These are phyloP conservation scores for Lablab purpureus DNA, from an alignment of 306 rosid species.

Conservation along the genomic window DNA sequence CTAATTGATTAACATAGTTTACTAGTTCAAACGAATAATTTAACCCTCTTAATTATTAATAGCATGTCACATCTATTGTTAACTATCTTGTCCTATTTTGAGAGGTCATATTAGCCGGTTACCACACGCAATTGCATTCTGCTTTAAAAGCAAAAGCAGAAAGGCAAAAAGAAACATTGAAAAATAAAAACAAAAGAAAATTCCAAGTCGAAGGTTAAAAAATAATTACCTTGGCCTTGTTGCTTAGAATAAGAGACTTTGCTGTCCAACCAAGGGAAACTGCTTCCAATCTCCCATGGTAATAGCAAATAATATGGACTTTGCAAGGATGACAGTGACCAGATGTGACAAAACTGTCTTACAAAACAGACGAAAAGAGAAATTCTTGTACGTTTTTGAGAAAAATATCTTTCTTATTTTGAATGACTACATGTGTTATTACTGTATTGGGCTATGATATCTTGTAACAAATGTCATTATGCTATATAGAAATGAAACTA, in stretches of 20 bases:
- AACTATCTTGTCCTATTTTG: slow-evolving; percentile 1
- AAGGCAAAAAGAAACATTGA: neutral
- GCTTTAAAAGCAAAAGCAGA: neutral
- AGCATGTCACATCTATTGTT: neutral
- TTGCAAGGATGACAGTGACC: slow-evolving; percentile 3
- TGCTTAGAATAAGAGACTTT: neutral
- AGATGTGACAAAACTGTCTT: neutral
- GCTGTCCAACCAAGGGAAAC: slow-evolving; percentile 46
- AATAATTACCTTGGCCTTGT: neutral
- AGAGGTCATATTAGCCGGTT: slow-evolving; percentile 5
- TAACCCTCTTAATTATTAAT: slow-evolving; percentile 1
- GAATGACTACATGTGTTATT: neutral
- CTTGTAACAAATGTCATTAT: no score
- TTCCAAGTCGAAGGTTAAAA: slow-evolving; percentile 31
- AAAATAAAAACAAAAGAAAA: neutral
- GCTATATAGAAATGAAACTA: neutral
- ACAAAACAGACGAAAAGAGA: slow-evolving; percentile 7
- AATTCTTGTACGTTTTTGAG: neutral
- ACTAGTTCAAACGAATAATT: neutral
- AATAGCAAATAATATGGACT: slow-evolving; percentile 31
- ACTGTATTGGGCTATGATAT: neutral
- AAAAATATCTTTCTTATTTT: neutral
- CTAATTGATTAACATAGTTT: neutral
- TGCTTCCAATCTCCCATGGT: slow-evolving; percentile 39
- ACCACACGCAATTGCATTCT: slow-evolving; percentile 7